phyloP scores from a whole-genome alignment of 2,329 filamentous ascomycete species.

The Ilyonectria destructans region DNA sequence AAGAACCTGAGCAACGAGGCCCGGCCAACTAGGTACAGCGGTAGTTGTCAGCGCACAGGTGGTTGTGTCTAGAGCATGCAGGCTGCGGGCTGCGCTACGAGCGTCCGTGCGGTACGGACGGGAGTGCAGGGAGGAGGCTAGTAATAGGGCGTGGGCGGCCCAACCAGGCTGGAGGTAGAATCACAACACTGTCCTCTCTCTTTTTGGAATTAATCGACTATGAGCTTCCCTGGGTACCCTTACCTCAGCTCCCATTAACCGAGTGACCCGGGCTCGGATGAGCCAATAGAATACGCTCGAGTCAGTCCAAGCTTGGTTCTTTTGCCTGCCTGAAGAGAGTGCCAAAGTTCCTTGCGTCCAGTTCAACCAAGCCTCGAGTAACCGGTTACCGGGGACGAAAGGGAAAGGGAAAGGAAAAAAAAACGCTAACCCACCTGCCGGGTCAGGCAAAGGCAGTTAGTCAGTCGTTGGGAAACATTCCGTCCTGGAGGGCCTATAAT shows the following conservation, averaged over 20 bases:
- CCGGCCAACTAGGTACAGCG: not conserved
- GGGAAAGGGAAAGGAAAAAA: not conserved
- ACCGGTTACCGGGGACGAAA: not conserved
- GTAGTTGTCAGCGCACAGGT: not conserved
- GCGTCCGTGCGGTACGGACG: not conserved
- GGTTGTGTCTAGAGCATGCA: not conserved
- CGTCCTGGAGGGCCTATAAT: not conserved
- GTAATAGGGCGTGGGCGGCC: not conserved
- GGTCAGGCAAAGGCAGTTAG: not conserved
- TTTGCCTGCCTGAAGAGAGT: not conserved
- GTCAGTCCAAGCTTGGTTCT: not conserved
- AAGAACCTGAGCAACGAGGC: not conserved
- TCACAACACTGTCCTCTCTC: not conserved
- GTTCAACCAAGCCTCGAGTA: not conserved
- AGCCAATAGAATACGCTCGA: not conserved
- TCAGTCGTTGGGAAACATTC: not conserved
- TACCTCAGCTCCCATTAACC: conserved; percentile 1
- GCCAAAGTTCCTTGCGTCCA: not conserved
- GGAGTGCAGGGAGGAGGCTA: not conserved
- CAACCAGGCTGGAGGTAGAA: not conserved
- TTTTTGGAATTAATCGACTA: not conserved
- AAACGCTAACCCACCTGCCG: not conserved
- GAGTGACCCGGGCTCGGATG: not conserved
- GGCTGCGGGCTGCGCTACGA: not conserved
- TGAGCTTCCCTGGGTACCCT: not conserved